A percentile compares a stretch with the other conserved stretches of the same genome.
phyloP scores from a whole-genome alignment of 2,329 filamentous ascomycete genomes.

The Coniochaeta hoffmannii region DNA sequence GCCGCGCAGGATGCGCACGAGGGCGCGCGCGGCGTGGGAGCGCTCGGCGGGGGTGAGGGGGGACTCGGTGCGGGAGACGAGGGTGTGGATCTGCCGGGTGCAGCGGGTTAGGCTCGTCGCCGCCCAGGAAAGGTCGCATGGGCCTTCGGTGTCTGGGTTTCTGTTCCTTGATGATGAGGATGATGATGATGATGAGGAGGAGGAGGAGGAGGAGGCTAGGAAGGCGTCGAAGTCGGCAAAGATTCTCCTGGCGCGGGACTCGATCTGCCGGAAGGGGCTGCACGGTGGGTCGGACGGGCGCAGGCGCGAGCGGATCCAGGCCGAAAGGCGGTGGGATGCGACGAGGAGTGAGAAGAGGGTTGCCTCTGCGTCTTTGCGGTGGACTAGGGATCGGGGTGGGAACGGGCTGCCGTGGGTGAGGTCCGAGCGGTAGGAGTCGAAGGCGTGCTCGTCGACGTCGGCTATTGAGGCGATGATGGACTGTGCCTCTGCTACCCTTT shows the following conservation, averaged over 20 bases:
- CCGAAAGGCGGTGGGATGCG: constrained; percentile 46
- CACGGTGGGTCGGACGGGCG: constrained; percentile 35
- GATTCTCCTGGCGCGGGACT: constrained; percentile 39
- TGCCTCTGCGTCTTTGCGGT: constrained; percentile 36
- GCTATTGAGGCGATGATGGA: constrained; percentile 43
- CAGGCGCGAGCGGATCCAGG: constrained; percentile 40
- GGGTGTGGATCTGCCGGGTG: constrained; percentile 32
- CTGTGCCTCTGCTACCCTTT: constrained; percentile 39
- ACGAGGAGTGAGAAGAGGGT: constrained; percentile 47
- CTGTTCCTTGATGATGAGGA: no score
- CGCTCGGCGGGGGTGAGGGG: constrained; percentile 31
- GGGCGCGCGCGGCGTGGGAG: constrained; percentile 36
- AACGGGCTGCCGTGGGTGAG: constrained; percentile 24
- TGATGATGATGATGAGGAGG: no score
- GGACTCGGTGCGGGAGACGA: constrained; percentile 25
- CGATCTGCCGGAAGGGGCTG: constrained; percentile 40
- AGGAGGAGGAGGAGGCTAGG: constrained; percentile 7
- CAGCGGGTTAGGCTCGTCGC: constrained; percentile 36
- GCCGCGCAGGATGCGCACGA: constrained; percentile 39
- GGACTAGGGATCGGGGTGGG: constrained; percentile 11
- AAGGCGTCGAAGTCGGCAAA: constrained; percentile 34
- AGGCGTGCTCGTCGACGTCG: constrained; percentile 25
- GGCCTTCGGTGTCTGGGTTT: constrained; percentile 19
- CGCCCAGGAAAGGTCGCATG: constrained; percentile 39
- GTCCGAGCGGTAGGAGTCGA: constrained; percentile 38